Evolutionary conservation across 1,139 yeast species (phyloP), one percentile per base, ranked within the genome.

Genomic region (Suzukiozyma palmioleophila): DNA sequence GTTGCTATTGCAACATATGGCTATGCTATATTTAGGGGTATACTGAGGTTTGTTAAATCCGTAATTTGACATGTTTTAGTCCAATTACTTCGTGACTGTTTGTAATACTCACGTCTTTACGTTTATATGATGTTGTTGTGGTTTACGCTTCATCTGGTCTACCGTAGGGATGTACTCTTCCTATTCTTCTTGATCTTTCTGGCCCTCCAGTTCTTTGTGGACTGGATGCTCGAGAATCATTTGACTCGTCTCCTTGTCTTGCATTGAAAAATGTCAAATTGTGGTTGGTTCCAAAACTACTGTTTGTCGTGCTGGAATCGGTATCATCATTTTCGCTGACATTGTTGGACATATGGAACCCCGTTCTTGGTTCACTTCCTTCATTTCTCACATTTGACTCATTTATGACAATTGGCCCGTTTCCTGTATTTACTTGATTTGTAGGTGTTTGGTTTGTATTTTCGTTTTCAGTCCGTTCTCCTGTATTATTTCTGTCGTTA

Each of bases 111-210:
- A 18, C 22, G 7, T 18, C n/a, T 18, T 18, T 4, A 4, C 7
- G 22, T 18, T 18, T 18, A 7, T 7, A 18, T 18, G 22, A 5
- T 7, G 22, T 18, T 18, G n/a, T n/a, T n/a, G n/a, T 24, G 5
- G 28, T 12, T 26, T 35, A 25, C 9, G 24, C 33, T 9, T 36
- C 38, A 11, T 25, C 25, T 12, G 59, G 59, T 41, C 67, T 54
- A 18, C 53, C 48, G 42, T 62, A 62, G 3, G 69, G 67, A 44
- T 62, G 67, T 10, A 57, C 37, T 40, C 67, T 47, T 3, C 54
- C 54, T 16, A 42, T 42, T 21, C 39, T 33, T 16, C 42, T 37
- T n/a, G 39, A 32, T 35, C 65, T 45, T 32, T 60, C 66, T 0
- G 66, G 63, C 1, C 66, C 65, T 3, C 64, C 64, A 13, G 56